Percentiles rank a stretch among this genome's conserved stretches.
These are phyloP conservation scores for Puccinia novopanici DNA, from an alignment of 1,284 basidiomycete species.

Conservation along the genomic window DNA sequence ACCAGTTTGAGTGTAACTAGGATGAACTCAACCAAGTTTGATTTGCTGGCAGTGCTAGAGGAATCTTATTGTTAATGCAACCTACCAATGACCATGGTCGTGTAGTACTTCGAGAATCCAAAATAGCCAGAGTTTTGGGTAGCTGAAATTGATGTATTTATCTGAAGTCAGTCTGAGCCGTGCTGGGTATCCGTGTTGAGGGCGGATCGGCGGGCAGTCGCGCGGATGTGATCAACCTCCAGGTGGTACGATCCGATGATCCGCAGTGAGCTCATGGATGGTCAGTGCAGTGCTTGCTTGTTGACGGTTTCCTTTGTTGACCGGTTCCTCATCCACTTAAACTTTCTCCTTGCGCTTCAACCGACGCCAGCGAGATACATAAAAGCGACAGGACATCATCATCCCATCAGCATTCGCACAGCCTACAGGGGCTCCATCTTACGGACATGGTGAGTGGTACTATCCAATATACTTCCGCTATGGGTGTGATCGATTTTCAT, in stretches of 20 bases:
- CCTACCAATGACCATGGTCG: no score
- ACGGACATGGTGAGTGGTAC: slow-evolving; percentile 6
- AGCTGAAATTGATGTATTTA: no score
- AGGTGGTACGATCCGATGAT: not conserved
- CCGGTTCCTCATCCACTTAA: not conserved
- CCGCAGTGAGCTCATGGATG: slow-evolving; percentile 3
- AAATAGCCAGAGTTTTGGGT: no score
- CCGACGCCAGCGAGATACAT: no score
- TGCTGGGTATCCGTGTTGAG: not conserved
- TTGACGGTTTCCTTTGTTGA: not conserved
- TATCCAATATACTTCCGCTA: not conserved
- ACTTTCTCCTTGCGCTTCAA: not conserved
- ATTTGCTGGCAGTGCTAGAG: no score
- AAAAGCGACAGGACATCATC: no score
- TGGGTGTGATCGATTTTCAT: not conserved
- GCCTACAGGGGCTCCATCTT: not conserved
- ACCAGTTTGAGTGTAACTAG: no score
- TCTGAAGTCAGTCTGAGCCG: no score
- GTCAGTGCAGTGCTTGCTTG: not conserved
- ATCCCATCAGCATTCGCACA: not conserved
- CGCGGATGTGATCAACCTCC: not conserved
- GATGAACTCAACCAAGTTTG: no score
- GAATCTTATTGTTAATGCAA: no score
- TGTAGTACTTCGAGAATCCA: no score
- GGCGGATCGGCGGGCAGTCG: not conserved